These are phyloP conservation scores for Calonectria ilicicola DNA, from an alignment of 2,329 filamentous ascomycete genomes.

Conservation along the genomic window DNA sequence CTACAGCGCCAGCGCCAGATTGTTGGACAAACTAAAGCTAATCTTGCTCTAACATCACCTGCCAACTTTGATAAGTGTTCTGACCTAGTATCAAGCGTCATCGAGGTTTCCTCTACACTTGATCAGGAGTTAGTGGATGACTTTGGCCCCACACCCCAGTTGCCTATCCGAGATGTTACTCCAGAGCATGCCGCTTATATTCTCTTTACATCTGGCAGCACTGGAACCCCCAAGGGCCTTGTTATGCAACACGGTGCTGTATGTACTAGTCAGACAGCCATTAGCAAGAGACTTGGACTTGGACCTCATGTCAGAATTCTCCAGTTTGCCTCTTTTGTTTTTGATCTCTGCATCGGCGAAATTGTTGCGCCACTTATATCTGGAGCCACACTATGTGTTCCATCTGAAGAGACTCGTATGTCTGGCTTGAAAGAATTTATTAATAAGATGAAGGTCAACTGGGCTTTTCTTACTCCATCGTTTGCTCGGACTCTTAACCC, in stretches of 20 bases:
- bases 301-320: background rate
- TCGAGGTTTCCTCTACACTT: too few relatives aligned
- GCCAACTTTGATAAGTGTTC: too few relatives aligned
- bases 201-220: conserved; percentile 15
- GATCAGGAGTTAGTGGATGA: too few relatives aligned
- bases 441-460: background rate
- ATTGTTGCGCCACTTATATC: background rate
- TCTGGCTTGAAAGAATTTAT: background rate
- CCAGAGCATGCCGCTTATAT: too few relatives aligned
- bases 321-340: conserved; percentile 4
- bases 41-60: too few relatives aligned
- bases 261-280: conserved; percentile 7
- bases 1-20: too few relatives aligned
- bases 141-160: too few relatives aligned
- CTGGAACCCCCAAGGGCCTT: conserved; percentile 23
- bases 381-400: conserved; percentile 1
- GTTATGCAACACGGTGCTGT: conserved; percentile 11
- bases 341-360: conserved; percentile 10
- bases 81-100: too few relatives aligned
- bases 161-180: too few relatives aligned
- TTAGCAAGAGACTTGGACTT: background rate
- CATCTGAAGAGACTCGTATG: background rate
- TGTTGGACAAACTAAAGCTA: too few relatives aligned
- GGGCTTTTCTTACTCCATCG: conserved; percentile 7
- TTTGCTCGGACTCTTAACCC: background rate